Evolutionary conservation across 2,329 filamentous ascomycete genomes (phyloP).

Genomic region (Phyllosticta citribraziliensis): DNA sequence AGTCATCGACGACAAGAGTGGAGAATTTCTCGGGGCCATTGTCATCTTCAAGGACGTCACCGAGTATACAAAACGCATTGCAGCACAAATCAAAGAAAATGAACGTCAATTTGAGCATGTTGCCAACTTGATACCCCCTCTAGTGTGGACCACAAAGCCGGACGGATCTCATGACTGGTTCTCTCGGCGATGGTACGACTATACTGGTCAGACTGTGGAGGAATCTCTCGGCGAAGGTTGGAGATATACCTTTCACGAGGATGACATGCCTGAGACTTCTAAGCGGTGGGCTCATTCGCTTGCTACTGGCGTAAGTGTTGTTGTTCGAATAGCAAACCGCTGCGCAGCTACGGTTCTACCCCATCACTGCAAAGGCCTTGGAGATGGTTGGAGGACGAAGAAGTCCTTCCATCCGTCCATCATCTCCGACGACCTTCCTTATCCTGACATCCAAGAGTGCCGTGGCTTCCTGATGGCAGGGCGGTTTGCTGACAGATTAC

Average conservation of each 20-base stretch:
- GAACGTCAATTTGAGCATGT: conserved; percentile 67
- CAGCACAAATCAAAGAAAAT: conserved; percentile 58
- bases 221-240: conserved; percentile 55
- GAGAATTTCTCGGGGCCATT: conserved; percentile 64
- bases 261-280: conserved; percentile 51
- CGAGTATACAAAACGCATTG: conserved; percentile 57
- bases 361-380: too few relatives aligned
- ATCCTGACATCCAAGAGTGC: background rate
- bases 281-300: conserved; percentile 54
- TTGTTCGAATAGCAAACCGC: background rate
- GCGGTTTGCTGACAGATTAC: background rate
- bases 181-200: conserved; percentile 69
- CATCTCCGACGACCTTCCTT: background rate
- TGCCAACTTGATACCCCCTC: conserved; percentile 50
- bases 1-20: conserved; percentile 55
- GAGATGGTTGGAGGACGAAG: too few relatives aligned
- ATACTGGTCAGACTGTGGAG: conserved; percentile 57
- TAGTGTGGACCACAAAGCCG: conserved; percentile 63
- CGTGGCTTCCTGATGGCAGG: too few relatives aligned
- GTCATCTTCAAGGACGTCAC: conserved; percentile 66
- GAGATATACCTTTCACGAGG: conserved; percentile 57
- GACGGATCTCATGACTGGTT: conserved; percentile 64
- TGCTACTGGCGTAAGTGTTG: conserved; percentile 41
- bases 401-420: background rate
- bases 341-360: conserved; percentile 10